Conservation (phyloP, 2,329 filamentous ascomycete species). For the Ophiobolus disseminans region DNA sequence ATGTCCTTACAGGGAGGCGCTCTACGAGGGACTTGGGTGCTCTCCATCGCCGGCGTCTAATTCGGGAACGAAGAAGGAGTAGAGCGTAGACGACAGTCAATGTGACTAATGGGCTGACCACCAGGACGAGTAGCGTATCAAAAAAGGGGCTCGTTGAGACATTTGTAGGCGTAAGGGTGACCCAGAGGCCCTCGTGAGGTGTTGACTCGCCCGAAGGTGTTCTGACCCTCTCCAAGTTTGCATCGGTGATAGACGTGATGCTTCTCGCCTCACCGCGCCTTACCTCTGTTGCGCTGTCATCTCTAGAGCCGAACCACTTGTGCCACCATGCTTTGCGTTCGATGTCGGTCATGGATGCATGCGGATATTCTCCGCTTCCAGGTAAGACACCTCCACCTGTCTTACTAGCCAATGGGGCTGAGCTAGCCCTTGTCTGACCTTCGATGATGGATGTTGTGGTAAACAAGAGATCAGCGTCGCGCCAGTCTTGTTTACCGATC, state of each 20-base stretch:
- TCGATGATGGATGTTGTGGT: conserved; percentile 40
- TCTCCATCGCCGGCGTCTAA: conserved; percentile 88
- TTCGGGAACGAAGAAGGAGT: conserved; percentile 84
- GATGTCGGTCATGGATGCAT: conserved; percentile 2
- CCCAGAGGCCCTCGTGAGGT: conserved; percentile 83
- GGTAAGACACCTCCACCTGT: conserved; percentile 54
- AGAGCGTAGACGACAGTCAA: conserved; percentile 91
- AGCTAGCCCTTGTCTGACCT: neutral
- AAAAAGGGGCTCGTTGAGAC: conserved; percentile 91
- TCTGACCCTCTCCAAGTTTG: conserved; percentile 23
- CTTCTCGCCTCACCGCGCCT: conserved; percentile 18
- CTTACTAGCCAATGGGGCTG: conserved; percentile 41
- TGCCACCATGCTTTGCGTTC: conserved; percentile 36
- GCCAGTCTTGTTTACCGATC: conserved; percentile 87
- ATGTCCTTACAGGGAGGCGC: conserved; percentile 91
- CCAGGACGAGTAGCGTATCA: conserved; percentile 94
- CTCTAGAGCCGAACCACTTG: conserved; percentile 30
- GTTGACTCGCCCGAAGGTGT: conserved; percentile 38
- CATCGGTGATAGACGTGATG: conserved; percentile 25
- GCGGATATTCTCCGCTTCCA: conserved; percentile 29
- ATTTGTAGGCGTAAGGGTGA: conserved; percentile 91
- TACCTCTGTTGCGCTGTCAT: conserved; percentile 23
- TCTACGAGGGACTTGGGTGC: conserved; percentile 98
- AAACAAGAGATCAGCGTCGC: conserved; percentile 75
- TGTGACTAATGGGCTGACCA: conserved; percentile 91